Evolutionary conservation across 2,329 filamentous ascomycete genomes (phyloP).

Genomic region (Sporothrix schenckii): DNA sequence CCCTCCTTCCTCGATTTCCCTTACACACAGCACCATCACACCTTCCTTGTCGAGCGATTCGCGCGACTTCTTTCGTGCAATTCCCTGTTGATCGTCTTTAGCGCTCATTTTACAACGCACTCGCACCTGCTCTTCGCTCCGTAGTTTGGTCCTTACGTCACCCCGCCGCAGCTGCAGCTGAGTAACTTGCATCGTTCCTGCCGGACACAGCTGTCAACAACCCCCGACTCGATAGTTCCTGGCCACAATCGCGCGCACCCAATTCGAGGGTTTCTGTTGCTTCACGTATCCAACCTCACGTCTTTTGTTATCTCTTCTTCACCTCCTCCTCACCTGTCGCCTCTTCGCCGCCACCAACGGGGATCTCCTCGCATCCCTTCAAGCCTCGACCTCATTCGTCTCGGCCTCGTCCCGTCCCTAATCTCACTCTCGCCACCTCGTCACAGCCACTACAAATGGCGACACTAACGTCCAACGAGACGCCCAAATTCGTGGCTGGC

Average conservation of each 20-base stretch:
- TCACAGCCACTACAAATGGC: conserved; percentile 9
- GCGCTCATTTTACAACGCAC: background rate
- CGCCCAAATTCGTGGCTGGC: conserved; percentile 47
- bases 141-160: conserved; percentile 15
- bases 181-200: conserved; percentile 23
- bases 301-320: background rate
- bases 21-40: background rate
- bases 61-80: background rate
- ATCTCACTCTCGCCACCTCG: too few species aligned
- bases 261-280: background rate
- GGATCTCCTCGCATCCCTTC: background rate
- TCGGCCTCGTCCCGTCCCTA: background rate
- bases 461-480: conserved; percentile 30
- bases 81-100: background rate
- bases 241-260: background rate
- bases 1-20: background rate
- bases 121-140: background rate
- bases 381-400: background rate
- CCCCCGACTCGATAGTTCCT: background rate
- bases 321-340: background rate
- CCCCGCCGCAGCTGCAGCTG: conserved; percentile 10
- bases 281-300: background rate
- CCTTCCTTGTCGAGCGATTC: conserved; percentile 23
- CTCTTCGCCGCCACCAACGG: background rate
- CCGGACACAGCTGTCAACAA: conserved; percentile 2